Conservation (phyloP, 225 moss, liverwort and hornwort species). For the Asterella californica region DNA sequence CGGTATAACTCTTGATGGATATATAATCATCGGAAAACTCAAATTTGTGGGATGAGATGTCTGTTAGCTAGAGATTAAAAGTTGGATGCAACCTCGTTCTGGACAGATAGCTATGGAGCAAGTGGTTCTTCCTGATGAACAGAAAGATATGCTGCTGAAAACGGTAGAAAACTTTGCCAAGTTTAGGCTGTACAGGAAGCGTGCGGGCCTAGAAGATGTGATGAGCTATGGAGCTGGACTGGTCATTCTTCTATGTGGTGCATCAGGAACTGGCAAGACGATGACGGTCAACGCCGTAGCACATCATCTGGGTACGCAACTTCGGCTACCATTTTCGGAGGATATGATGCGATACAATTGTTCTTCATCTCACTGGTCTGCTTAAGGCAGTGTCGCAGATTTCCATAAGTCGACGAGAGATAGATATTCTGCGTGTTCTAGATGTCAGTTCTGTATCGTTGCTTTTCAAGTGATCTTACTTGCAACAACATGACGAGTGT, state of each 20-base stretch:
- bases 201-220: slow-evolving; percentile 58
- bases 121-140: slow-evolving; percentile 62
- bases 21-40: background rate
- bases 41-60: background rate
- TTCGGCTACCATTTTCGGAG: background rate
- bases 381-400: too few relatives aligned
- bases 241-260: slow-evolving; percentile 57
- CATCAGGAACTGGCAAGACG: slow-evolving; percentile 65
- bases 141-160: slow-evolving; percentile 55
- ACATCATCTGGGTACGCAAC: slow-evolving; percentile 51
- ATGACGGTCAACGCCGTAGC: slow-evolving; percentile 69
- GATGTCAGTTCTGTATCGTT: background rate
- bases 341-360: background rate
- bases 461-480: too few relatives aligned
- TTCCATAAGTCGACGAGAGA: background rate
- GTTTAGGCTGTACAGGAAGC: slow-evolving; percentile 54
- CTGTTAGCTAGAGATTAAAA: background rate
- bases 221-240: slow-evolving; percentile 65
- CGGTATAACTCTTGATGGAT: background rate
- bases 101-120: slow-evolving; percentile 56
- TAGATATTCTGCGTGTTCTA: too few relatives aligned
- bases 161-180: slow-evolving; percentile 67
- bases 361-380: background rate
- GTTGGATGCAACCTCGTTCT: background rate
- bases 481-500: background rate